phyloP scores from a whole-genome alignment of 345 rosid species.

The Limnanthes douglasii region DNA sequence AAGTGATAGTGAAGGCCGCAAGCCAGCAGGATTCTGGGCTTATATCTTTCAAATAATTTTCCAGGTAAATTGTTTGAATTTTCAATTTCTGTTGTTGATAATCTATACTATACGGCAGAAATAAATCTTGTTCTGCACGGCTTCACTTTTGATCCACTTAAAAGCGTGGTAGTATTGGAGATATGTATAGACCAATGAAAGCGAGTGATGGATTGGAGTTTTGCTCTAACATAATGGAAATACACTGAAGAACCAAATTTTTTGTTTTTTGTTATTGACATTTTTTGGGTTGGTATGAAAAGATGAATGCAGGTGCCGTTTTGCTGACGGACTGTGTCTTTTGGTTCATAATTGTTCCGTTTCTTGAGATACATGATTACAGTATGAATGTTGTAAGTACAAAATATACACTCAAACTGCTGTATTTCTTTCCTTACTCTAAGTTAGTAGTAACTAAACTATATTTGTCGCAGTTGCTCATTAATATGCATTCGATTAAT shows the following conservation, averaged over 20 bases:
- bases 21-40: conserved; percentile 48
- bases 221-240: too few relatives aligned
- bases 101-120: too few relatives aligned
- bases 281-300: too few relatives aligned
- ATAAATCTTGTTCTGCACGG: too few relatives aligned
- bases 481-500: conserved; percentile 79
- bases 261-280: too few relatives aligned
- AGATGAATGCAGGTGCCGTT: conserved; percentile 99
- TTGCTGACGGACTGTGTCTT: conserved; percentile 88
- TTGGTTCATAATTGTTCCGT: conserved; percentile 89
- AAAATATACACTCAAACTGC: not conserved
- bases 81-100: too few relatives aligned
- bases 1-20: conserved; percentile 13
- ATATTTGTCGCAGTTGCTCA: conserved; percentile 35
- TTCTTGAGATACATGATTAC: conserved; percentile 67
- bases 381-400: conserved; percentile 57
- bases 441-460: not conserved
- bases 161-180: too few relatives aligned
- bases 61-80: conserved; percentile 54
- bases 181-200: too few relatives aligned
- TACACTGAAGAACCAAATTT: too few relatives aligned
- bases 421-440: too few relatives aligned
- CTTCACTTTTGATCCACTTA: too few relatives aligned
- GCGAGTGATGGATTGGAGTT: conserved; percentile 1
- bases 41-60: conserved; percentile 64